Percentiles rank a stretch among this genome's conserved stretches.
Conservation (phyloP, 225 moss, liverwort and hornwort genomes). For the Polytrichum formosum region DNA sequence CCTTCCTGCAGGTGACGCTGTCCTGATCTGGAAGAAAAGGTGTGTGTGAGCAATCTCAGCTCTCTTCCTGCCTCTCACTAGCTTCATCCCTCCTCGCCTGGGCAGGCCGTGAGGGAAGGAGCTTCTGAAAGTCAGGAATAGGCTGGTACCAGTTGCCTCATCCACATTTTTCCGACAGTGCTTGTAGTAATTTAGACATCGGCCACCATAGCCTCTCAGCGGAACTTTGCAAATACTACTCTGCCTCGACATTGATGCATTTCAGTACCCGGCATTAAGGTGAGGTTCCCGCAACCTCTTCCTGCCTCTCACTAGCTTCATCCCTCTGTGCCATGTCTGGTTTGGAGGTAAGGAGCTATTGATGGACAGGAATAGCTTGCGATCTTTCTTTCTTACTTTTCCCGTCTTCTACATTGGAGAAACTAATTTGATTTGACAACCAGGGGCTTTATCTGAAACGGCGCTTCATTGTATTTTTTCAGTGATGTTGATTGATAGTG, state of each 20-base stretch:
- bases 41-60: neutral
- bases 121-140: slow-evolving; percentile 5
- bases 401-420: too few species aligned
- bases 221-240: neutral
- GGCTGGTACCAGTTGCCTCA: neutral
- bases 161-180: neutral
- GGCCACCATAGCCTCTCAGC: neutral
- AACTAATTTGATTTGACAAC: too few species aligned
- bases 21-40: neutral
- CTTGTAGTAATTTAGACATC: neutral
- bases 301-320: slow-evolving; percentile 5
- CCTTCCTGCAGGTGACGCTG: too few species aligned
- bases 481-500: too few species aligned
- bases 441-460: too few species aligned
- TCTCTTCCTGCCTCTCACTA: slow-evolving; percentile 8
- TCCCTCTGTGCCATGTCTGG: neutral
- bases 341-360: slow-evolving; percentile 5
- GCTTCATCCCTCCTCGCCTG: slow-evolving; percentile 1
- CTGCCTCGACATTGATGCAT: neutral
- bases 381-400: neutral
- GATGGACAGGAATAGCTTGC: slow-evolving; percentile 6
- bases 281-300: slow-evolving; percentile 1
- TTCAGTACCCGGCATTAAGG: neutral
- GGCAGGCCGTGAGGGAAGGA: neutral
- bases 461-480: too few species aligned